A percentile compares a stretch with the other conserved stretches of the same genome.
Evolutionary conservation across 2,329 filamentous ascomycete species (phyloP).

Genomic region (Didymellaceae sp.): DNA sequence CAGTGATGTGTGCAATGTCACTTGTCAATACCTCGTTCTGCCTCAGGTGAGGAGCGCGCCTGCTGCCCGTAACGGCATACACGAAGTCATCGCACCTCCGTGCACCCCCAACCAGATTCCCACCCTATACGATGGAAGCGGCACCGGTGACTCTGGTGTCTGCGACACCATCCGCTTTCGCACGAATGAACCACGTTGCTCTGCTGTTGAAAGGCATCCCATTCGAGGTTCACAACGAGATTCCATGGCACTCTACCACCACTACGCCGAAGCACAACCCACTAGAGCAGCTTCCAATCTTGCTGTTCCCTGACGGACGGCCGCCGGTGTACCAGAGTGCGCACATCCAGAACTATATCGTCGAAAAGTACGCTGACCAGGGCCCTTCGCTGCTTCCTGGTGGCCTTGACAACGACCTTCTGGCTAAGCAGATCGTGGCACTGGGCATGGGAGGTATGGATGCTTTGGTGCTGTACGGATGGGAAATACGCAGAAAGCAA

Average conservation of each 20-base stretch:
- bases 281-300: conserved; percentile 49
- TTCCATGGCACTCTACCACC: conserved; percentile 52
- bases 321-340: conserved; percentile 23
- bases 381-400: conserved; percentile 18
- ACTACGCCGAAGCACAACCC: conserved; percentile 50
- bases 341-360: conserved; percentile 27
- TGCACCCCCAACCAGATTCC: too few species aligned
- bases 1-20: too few species aligned
- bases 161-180: conserved; percentile 50
- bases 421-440: conserved; percentile 22
- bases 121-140: too few species aligned
- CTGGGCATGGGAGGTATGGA: conserved; percentile 23
- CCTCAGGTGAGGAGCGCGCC: too few species aligned
- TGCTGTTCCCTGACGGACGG: conserved; percentile 34
- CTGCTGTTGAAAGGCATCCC: conserved; percentile 50
- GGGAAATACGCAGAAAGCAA: conserved; percentile 16
- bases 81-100: too few species aligned
- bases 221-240: conserved; percentile 51
- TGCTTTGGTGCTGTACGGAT: conserved; percentile 17
- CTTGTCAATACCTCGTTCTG: too few species aligned
- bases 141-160: conserved; percentile 27
- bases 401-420: conserved; percentile 18
- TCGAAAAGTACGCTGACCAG: conserved; percentile 18
- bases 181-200: conserved; percentile 51
- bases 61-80: too few species aligned